Conservation (phyloP, 495 filamentous ascomycete genomes). For the Apiosordaria backusii region DNA sequence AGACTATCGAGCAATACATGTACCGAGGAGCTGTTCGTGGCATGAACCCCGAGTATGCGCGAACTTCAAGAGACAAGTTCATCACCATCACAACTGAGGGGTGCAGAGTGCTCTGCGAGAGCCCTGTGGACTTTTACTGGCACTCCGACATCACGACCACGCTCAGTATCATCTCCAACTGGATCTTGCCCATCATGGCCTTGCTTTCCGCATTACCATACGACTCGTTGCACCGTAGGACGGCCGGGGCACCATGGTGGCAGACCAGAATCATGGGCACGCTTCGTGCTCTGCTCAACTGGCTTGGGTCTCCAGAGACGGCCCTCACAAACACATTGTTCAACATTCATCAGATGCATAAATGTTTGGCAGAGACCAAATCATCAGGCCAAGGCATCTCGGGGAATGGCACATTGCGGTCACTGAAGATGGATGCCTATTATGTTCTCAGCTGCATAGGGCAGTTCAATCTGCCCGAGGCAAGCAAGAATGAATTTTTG, state of each 20-base stretch:
- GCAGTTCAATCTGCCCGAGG: conserved; percentile 15
- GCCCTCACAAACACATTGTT: conserved; percentile 21
- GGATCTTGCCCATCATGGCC: conserved; percentile 24
- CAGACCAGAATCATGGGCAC: conserved; percentile 8
- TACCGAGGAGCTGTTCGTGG: background rate
- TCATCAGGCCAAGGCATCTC: background rate
- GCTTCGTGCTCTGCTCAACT: conserved; percentile 14
- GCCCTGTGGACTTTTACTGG: conserved; percentile 22
- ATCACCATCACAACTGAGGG: conserved; percentile 8
- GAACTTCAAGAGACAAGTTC: background rate
- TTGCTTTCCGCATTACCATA: conserved; percentile 21
- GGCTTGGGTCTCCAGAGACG: conserved; percentile 23
- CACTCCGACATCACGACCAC: conserved; percentile 3
- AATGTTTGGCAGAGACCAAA: conserved; percentile 9
- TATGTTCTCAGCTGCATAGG: conserved; percentile 20
- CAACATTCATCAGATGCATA: conserved; percentile 26
- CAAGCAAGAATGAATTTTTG: background rate
- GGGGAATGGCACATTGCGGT: background rate
- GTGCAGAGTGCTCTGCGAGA: conserved; percentile 17
- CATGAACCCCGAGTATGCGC: background rate
- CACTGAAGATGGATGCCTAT: conserved; percentile 15
- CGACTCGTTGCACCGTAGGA: conserved; percentile 18
- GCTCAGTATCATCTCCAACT: conserved; percentile 20
- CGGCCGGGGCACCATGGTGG: background rate
- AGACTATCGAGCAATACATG: background rate